Base-by-base conservation (phyloP, 2,329 filamentous ascomycete genomes). In the Colletotrichum navitas region DNA sequence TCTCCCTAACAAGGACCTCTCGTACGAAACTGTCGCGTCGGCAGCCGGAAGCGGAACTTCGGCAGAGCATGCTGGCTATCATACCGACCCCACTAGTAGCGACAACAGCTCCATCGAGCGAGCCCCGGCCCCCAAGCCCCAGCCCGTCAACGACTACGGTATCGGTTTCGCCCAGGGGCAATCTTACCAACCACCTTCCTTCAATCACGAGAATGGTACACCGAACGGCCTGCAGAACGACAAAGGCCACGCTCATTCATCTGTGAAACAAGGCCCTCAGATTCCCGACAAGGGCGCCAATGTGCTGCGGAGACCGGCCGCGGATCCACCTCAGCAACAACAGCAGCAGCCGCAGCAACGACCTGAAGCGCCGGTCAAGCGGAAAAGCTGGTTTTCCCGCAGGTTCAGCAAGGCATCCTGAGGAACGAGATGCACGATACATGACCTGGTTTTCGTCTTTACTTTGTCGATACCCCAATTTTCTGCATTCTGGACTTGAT, bases 71-170 rank as follows among this genome's bases (percentile, higher is more conserved):
- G 91, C 89, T 78, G 91, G 91, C 67, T 95, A 96, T 80, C 91
- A 92, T 74, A 97, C 94, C 71, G 94, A 97, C 79, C 95, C 93
- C 52, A 84, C 88, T 67, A 96, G 93, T 83, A 97, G 94, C 78
- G 93, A 97, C 79, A 97, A 97, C 83, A 97, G 94, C 83, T 97
- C 94, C 1, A 89, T 97, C 76, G 94, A 97, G 79, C 91, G 94
- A 73, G 85, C 90, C 63, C 84, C 85, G 6, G 83, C 85, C 45
- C 88, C 88, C 76, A 87, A 85, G 34, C 78, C 77, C 36, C 87
- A 90, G 60, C 86, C 87, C 10, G 77, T 82, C 7, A 91, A 92
- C 65, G 88, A 87, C 74, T 93, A 93, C 76, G 92, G 92, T 62
- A 91, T 91, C 74, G 85, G 83, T 54, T 87, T 88, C 76, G 83